Base-by-base conservation (phyloP, 2,329 filamentous ascomycete genomes). In the Botryotinia globosa region DNA sequence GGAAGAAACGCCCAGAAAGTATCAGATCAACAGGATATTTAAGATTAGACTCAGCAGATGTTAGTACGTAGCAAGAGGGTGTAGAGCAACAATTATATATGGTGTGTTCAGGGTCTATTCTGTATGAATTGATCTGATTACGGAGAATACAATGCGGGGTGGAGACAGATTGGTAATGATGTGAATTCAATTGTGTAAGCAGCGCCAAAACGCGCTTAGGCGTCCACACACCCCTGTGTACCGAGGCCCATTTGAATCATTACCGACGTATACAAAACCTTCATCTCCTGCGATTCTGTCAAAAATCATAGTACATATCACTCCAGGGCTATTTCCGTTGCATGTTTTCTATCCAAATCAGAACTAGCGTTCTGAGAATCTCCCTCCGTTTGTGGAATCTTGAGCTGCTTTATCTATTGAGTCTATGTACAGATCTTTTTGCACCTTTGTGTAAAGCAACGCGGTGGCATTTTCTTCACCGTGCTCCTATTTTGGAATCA, bases 151-250 rank as follows among this genome's bases (percentile, higher is more conserved):
- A 44, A 56, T 56, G 51, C 51, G 59, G 69, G 44, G 20, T 12
- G n/a, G 34, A 54, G 64, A n/a, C 42, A 29, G 59, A 71, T 71
- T 71, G 44, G 59, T 71, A 71, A 71, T 71, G 25, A 44, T 65
- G 22, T 59, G 56, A 61, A 69, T 62, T 62, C 39, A 20, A 10
- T 10, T 6, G 32, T 32, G 3, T 32, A 48, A 45, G 29, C 39
- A 18, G 39, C 51, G 48, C 25, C 6, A n/a, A 45, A 14, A 34
- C 25, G 32, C 20, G 45, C 69, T 42, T 63, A 39, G 25, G 22
- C 34, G 3, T 8, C n/a, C 14, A 9, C 20, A 12, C 1, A 66
- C 63, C 32, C 63, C 16, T 42, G 37, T 42, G 34, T 63, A 6
- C 7, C 37, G 22, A 32, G 34, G 37, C 51, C 5, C 6, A 18